These are phyloP conservation scores for Moricandia moricandioides DNA, from an alignment of 345 rosid genomes.

Conservation along the genomic window DNA sequence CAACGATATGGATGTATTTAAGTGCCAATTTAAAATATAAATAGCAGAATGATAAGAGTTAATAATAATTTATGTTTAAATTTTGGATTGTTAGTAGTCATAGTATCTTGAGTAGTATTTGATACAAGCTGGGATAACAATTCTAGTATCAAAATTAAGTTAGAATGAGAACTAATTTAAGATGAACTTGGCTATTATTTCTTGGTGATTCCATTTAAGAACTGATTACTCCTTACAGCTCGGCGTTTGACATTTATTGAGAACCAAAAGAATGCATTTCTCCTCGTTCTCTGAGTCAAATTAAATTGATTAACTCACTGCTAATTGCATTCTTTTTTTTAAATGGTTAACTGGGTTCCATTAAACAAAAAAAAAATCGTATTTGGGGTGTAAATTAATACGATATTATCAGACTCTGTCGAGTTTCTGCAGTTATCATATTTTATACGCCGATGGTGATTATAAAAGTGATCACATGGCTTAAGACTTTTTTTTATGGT, in stretches of 20 bases:
- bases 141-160: neutral
- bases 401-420: too few relatives aligned
- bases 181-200: neutral
- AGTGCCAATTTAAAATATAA: neutral
- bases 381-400: neutral
- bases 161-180: neutral
- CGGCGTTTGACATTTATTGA: conserved; percentile 18
- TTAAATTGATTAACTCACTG: neutral
- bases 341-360: neutral
- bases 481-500: too few relatives aligned
- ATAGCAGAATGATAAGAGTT: neutral
- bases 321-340: neutral
- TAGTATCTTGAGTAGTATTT: neutral
- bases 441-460: too few relatives aligned
- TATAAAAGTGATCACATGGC: too few relatives aligned
- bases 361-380: neutral
- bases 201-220: conserved; percentile 2
- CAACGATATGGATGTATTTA: neutral
- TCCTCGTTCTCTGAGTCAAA: neutral
- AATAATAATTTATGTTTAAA: neutral
- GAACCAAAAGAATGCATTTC: neutral
- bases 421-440: too few relatives aligned
- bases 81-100: neutral
- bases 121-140: too few relatives aligned
- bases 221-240: neutral